Base-by-base conservation (phyloP, 805 yeast species). In the Ogataea dorogensis region DNA sequence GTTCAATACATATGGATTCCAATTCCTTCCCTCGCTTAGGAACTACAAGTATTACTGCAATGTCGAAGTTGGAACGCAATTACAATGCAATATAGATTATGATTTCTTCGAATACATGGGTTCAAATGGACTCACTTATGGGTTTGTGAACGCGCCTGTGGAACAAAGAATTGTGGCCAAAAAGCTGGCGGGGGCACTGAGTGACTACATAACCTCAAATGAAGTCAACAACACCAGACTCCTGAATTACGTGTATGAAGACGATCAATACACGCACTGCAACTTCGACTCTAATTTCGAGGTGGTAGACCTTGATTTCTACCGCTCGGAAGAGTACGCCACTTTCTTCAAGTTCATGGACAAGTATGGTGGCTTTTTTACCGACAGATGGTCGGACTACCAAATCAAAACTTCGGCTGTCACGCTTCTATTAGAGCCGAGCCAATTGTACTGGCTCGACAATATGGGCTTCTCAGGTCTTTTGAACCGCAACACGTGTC, bases 221-320 rank as follows among this genome's bases (percentile, higher is more conserved):
- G 53, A 61, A 17, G 40, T 73, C 7, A 70, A 68, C 38, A 61
- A 63, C 62, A 46, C 44, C 15, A 40, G 37, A 13, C 20, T 50
- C 34, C 16, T 41, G 9, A 26, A 33, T 8, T 50, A 43, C 24
- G 36, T 40, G 3, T 41, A 22, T 15, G 44, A 41, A 17, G 28
- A 28, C 16, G 33, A 31, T 17, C 10, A 9, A 12, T 50, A 47
- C 36, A 48, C 53, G 5, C 20, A 17, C n/a, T 76, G 82, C 54
- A 80, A 75, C 46, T 74, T 76, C 49, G 76, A 80, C 75, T 70
- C 79, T 15, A 75, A 75, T 51, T 73, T 78, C 42, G 82, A 76
- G 48, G 65, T 77, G 27, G 78, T 66, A 2, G 72, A 71, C 49
- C 53, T 77, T 40, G 61, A 71, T 41, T 75, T 75, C 46, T 69